Conservation (phyloP, 352 stramenopile species). For the Phytophthora pisi region DNA sequence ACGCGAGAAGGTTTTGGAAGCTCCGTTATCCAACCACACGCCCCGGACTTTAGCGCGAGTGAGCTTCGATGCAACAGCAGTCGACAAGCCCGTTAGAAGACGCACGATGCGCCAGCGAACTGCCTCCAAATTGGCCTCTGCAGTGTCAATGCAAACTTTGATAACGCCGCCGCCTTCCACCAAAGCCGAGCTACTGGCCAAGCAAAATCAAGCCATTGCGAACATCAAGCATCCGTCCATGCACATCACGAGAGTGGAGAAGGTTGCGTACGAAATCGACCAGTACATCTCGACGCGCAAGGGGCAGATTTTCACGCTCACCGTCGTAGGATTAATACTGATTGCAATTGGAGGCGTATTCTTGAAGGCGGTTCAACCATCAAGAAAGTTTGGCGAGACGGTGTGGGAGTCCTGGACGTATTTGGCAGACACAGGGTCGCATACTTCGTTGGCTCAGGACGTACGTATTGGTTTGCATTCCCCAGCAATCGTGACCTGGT, state of each 20-base stretch:
- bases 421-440: constrained; percentile 54
- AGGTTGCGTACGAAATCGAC: constrained; percentile 52
- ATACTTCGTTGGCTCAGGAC: constrained; percentile 39
- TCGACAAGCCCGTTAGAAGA: constrained; percentile 13
- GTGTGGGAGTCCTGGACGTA: constrained; percentile 70
- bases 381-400: constrained; percentile 34
- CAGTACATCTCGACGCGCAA: constrained; percentile 62
- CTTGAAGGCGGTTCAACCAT: constrained; percentile 43
- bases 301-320: constrained; percentile 54
- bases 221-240: constrained; percentile 8
- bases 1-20: constrained; percentile 11
- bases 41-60: constrained; percentile 12
- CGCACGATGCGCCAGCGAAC: constrained; percentile 21
- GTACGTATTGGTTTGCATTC: constrained; percentile 12
- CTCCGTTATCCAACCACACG: constrained; percentile 1
- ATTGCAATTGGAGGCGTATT: constrained; percentile 48
- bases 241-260: constrained; percentile 39
- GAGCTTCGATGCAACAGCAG: constrained; percentile 22
- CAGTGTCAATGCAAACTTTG: constrained; percentile 22
- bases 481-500: background rate
- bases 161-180: background rate
- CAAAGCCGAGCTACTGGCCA: constrained; percentile 20
- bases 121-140: constrained; percentile 19
- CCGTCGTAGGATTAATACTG: constrained; percentile 44
- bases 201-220: constrained; percentile 21